Evolutionary conservation across 345 rosid genomes (phyloP), one percentile per base, ranked within the genome.

Genomic region (Heritiera littoralis): DNA sequence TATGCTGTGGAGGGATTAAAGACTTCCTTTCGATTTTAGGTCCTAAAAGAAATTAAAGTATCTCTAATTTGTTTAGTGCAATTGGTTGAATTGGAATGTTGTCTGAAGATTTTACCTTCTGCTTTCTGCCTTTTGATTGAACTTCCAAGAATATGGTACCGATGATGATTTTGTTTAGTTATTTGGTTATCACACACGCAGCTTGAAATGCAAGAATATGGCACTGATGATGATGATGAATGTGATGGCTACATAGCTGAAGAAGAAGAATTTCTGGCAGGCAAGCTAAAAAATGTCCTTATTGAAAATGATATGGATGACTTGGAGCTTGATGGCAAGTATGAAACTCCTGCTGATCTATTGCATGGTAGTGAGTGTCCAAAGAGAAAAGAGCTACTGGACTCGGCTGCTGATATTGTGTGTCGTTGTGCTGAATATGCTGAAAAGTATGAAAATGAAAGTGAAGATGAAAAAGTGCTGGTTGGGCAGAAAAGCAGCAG

Each of bases 181-280:
- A 15, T 78, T 66, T 32, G 13, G 46, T 18, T 43, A 9, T 72
- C 28, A 23, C 28, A 23, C 28, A 23, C 41, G 14, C 89, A 95
- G 97, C 93, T 93, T 74, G 93, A 87, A 67, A 60, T 59, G 69
- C 87, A 93, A 80, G 99, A 93, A 81, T 93, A 92, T 86, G 97
- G 91, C 51, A 84, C 86, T 23, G 28, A 23, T 45, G 93, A 86
- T n/a, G 79, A 78, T 15, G 94, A 87, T 41, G 89, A 81, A 60
- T 80, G 74, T 78, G 81, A 76, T 59, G 86, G 84, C 73, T 80
- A 84, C 80, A 35, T 60, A 7, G 88, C 68, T 46, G 86, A 85
- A 83, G 93, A 90, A 76, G 88, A 89, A 15, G 89, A 84, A 70
- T 78, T 81, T 69, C 86, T 86, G 70, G 89, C 88, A 64, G 82